Percentiles rank a stretch among this genome's conserved stretches.
phyloP scores from a whole-genome alignment of 2,329 filamentous ascomycete species.

The Leptographium galeiforme region DNA sequence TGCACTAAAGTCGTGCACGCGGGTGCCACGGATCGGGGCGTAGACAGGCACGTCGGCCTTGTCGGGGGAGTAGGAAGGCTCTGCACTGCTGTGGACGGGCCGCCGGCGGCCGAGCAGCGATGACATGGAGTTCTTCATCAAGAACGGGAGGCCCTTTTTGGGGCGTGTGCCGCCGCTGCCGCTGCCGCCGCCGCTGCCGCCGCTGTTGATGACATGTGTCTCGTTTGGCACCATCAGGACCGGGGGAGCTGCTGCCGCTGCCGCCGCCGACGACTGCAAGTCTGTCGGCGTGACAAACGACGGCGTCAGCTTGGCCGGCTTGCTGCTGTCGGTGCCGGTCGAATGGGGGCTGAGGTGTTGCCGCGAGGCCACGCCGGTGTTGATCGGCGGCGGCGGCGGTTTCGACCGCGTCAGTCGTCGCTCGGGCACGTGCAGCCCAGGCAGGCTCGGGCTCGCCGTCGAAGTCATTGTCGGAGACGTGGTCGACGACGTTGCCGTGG shows the following conservation, averaged over 20 bases:
- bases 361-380: conserved; percentile 20
- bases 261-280: conserved; percentile 25
- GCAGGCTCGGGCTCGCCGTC: not conserved
- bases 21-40: conserved; percentile 51
- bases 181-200: conserved; percentile 20
- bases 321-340: not conserved
- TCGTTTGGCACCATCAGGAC: conserved; percentile 14
- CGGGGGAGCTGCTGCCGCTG: conserved; percentile 22
- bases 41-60: conserved; percentile 34
- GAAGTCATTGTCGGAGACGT: not conserved
- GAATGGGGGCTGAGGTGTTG: conserved; percentile 10
- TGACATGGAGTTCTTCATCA: conserved; percentile 44
- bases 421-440: conserved; percentile 11
- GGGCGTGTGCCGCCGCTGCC: conserved; percentile 28
- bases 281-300: conserved; percentile 39
- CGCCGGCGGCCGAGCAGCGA: conserved; percentile 44
- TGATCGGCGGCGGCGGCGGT: conserved; percentile 22
- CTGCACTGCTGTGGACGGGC: conserved; percentile 33
- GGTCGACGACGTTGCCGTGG: conserved; percentile 8
- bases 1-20: conserved; percentile 53
- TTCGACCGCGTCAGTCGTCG: conserved; percentile 17
- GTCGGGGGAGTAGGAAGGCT: conserved; percentile 27
- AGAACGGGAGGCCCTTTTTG: conserved; percentile 41
- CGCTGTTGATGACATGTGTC: conserved; percentile 18
- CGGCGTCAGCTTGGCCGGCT: conserved; percentile 17